Conservation (phyloP, 176 grass and related monocot genomes). For the barley (Hordeum vulgare) region MorexV3_pseudomolecules_assembly NC_058520.1:242605574-242606073, state of each 20-base stretch:
- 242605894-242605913: background rate
- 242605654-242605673: background rate
- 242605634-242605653: background rate
- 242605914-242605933: background rate
- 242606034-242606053: too few relatives aligned
- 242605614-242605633: background rate
- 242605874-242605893: background rate
- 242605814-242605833: background rate
- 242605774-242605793: background rate
- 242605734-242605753: background rate
- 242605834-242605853: background rate
- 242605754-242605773: background rate
- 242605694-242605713: background rate
- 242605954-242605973: background rate
- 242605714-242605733: background rate
- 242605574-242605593: background rate
- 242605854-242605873: background rate
- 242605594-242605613: background rate
- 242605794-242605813: background rate
- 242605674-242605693: background rate
- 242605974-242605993: background rate
- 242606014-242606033: background rate
- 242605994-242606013: background rate
- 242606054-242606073: too few relatives aligned
- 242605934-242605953: background rate